Evolutionary conservation across 192 early-diverging fungal species (phyloP).

Genomic region (Pecoramyces ruminantium): DNA sequence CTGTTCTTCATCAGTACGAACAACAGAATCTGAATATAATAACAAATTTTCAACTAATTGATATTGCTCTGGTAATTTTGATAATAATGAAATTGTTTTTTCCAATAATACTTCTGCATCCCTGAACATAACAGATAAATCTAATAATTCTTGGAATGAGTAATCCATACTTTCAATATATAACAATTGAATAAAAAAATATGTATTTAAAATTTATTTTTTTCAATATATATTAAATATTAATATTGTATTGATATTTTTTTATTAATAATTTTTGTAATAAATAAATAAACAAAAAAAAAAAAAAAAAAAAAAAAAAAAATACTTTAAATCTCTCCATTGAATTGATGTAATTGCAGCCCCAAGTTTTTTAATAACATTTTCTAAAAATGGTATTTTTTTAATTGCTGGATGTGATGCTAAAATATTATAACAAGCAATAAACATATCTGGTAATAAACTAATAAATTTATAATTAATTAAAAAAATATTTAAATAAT

Average conservation of each 20-base stretch:
- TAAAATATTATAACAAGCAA: slow-evolving; percentile 61
- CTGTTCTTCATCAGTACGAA: slow-evolving; percentile 30
- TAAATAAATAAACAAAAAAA: background rate
- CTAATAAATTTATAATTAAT: slow-evolving; percentile 7
- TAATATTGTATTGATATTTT: no score
- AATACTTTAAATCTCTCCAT: background rate
- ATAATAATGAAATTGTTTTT: slow-evolving; percentile 3
- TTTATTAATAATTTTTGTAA: background rate
- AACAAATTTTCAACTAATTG: slow-evolving; percentile 33
- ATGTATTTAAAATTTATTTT: no score
- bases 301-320: background rate
- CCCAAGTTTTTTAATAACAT: background rate
- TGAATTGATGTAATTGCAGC: background rate
- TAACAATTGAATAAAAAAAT: no score
- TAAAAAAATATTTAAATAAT: slow-evolving; percentile 3
- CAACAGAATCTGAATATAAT: slow-evolving; percentile 11
- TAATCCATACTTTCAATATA: background rate
- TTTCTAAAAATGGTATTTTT: background rate
- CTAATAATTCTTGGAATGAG: background rate
- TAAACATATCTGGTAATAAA: slow-evolving; percentile 52
- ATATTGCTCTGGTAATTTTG: slow-evolving; percentile 40
- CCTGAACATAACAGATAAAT: background rate
- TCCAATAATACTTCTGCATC: background rate
- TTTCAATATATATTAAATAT: no score
- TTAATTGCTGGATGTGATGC: slow-evolving; percentile 22